Base-by-base conservation (phyloP, 352 stramenopile genomes). In the Phytophthora crassamura region DNA sequence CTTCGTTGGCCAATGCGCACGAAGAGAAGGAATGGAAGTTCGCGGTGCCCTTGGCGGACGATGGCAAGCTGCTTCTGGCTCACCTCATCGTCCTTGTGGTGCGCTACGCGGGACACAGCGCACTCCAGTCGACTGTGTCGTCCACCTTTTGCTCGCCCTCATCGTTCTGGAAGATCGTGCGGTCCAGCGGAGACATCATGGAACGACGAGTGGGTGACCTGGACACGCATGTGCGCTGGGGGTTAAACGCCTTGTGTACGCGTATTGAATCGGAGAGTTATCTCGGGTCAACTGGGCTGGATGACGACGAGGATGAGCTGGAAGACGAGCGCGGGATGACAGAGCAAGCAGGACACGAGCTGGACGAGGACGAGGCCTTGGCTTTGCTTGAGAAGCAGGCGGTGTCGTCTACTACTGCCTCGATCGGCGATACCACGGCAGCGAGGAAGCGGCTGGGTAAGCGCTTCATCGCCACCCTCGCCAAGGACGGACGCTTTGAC, bases 401-500 rank as follows among this genome's bases (percentile, higher is more conserved):
- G 12, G 66, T 69, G 3, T 59, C 59, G n/a, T 30, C 25, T 6
- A 53, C 25, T 41, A 5, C 50, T 34, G 42, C 50, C 22, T 64
- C 53, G 15, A 33, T 55, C 15, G 20, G 56, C 54, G 64, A 59
- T 43, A 54, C 59, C 3, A 30, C 33, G 16, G 30, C 36, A 22
- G 48, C 48, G 52, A 66, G 40, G 46, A 72, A 72, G 2, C 64
- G 49, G 18, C 55, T 82, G 5, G 64, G 69, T 33, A 82, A 80
- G 45, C 81, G 81, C 1, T 93, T 94, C 38, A 65, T 91, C 5
- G 78, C 80, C 12, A 75, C 76, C n/a, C 59, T 94, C 7, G 79
- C 85, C 11, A 85, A 88, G 28, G 83, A 94, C 43, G 85, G 83
- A 14, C 81, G 85, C 2, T 92, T 94, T 35, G 80, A 90, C 28